A percentile compares a stretch with the other conserved stretches of the same genome.
phyloP scores from a whole-genome alignment of 2,329 filamentous ascomycete species.

The Pseudocercospora fuligena region DNA sequence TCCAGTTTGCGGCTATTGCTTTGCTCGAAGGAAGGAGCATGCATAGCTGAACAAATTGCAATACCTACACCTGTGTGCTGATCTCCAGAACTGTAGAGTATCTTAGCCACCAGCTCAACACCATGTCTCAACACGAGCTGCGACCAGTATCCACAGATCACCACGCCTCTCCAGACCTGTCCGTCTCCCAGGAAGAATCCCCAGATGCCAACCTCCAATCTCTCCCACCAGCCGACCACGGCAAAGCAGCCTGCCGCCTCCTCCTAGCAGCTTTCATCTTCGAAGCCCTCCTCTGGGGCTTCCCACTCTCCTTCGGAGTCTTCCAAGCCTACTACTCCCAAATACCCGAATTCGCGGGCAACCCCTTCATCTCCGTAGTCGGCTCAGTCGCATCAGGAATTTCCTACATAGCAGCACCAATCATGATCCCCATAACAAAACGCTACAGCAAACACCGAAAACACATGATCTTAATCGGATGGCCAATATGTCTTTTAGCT shows the following conservation, averaged over 20 bases:
- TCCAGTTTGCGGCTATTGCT: neutral
- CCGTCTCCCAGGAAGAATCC: neutral
- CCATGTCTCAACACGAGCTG: slow-evolving; percentile 2
- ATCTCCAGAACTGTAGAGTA: neutral
- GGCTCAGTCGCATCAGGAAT: slow-evolving; percentile 66
- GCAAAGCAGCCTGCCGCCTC: slow-evolving; percentile 32
- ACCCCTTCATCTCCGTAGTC: slow-evolving; percentile 62
- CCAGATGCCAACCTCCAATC: slow-evolving; percentile 11
- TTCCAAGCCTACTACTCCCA: slow-evolving; percentile 72
- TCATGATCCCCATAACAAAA: slow-evolving; percentile 54
- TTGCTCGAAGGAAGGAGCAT: neutral
- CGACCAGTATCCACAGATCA: neutral
- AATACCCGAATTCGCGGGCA: slow-evolving; percentile 61
- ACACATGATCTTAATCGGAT: slow-evolving; percentile 53
- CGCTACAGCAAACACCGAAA: slow-evolving; percentile 48
- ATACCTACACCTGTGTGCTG: neutral
- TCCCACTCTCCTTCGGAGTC: slow-evolving; percentile 43
- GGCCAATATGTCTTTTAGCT: slow-evolving; percentile 32
- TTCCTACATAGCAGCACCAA: slow-evolving; percentile 59
- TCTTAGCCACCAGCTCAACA: neutral
- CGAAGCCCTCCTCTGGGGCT: slow-evolving; percentile 58
- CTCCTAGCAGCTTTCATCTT: slow-evolving; percentile 49
- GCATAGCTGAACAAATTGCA: too few relatives aligned
- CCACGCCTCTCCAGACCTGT: too few relatives aligned
- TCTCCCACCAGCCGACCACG: slow-evolving; percentile 31